Percentiles rank a stretch among this genome's conserved stretches.
phyloP scores from a whole-genome alignment of 306 rosid species.

The Fragaria ananassa region DNA sequence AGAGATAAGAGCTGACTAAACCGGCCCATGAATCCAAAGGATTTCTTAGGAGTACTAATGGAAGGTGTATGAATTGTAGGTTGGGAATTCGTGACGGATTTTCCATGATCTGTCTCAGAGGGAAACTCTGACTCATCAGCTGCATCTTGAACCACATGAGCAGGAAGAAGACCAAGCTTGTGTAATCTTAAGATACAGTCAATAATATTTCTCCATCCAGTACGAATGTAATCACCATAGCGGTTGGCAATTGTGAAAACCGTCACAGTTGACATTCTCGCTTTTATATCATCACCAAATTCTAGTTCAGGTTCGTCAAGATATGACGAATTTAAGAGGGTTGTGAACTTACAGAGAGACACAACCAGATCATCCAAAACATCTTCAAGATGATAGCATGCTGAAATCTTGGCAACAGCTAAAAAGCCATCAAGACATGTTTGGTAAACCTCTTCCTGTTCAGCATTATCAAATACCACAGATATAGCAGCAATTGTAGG shows the following conservation, averaged over 20 bases:
- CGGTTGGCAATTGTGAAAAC: constrained; percentile 89
- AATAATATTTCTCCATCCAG: constrained; percentile 96
- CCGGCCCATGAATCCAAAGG: constrained; percentile 94
- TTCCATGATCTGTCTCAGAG: constrained; percentile 67
- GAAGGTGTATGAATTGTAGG: constrained; percentile 69
- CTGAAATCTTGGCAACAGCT: constrained; percentile 88
- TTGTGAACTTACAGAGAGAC: constrained; percentile 95
- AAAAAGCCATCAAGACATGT: constrained; percentile 89
- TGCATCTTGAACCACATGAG: constrained; percentile 90
- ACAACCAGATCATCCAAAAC: constrained; percentile 95
- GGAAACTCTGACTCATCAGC: constrained; percentile 82
- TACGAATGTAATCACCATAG: constrained; percentile 89
- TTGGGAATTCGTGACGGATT: constrained; percentile 63
- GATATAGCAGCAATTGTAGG: constrained; percentile 98
- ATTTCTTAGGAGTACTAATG: constrained; percentile 72
- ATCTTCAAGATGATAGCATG: constrained; percentile 97
- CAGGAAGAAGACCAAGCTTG: constrained; percentile 95
- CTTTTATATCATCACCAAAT: constrained; percentile 92
- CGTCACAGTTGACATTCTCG: constrained; percentile 90
- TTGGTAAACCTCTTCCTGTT: constrained; percentile 87
- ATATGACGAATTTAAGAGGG: constrained; percentile 77
- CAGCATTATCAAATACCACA: constrained; percentile 97
- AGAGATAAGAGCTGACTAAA: constrained; percentile 95
- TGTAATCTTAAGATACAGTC: constrained; percentile 89
- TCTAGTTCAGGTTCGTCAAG: constrained; percentile 86